Evolutionary conservation across 1,284 basidiomycete genomes (phyloP).

Genomic region (Apiotrichum veenhuisii): DNA sequence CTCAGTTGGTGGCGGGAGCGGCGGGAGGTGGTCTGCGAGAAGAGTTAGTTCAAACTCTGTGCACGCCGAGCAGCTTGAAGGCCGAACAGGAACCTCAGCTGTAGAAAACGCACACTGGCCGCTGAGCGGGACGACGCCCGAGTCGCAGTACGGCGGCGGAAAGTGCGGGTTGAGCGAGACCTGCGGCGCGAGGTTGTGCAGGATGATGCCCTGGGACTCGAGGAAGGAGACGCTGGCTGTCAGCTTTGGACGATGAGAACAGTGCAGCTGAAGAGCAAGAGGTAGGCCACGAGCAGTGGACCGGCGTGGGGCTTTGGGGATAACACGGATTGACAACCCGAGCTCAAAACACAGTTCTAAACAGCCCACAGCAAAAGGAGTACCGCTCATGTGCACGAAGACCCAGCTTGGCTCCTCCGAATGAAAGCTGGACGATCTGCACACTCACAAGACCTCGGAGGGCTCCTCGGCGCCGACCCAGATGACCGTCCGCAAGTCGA

Average conservation of each 20-base stretch:
- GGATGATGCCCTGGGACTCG: conserved; percentile 40
- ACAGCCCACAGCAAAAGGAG: too few relatives aligned
- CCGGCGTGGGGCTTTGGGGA: too few relatives aligned
- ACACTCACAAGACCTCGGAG: conserved; percentile 52
- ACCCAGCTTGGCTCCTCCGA: not conserved
- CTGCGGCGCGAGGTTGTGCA: conserved; percentile 45
- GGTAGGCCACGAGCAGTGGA: too few relatives aligned
- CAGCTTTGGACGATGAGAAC: too few relatives aligned
- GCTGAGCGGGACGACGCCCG: conserved; percentile 40
- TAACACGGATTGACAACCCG: too few relatives aligned
- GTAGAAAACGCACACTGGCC: conserved; percentile 35
- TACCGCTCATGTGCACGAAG: not conserved
- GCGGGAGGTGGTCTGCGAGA: conserved; percentile 44
- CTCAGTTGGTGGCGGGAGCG: conserved; percentile 49
- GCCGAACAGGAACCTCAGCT: too few relatives aligned
- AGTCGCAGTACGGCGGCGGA: conserved; percentile 47
- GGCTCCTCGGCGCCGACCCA: conserved; percentile 57
- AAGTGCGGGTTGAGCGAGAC: conserved; percentile 45
- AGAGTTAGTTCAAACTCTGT: conserved; percentile 8
- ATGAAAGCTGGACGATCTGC: not conserved
- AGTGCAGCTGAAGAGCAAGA: too few relatives aligned
- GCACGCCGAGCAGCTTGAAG: too few relatives aligned
- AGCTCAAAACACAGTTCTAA: too few relatives aligned
- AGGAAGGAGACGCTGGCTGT: conserved; percentile 43
- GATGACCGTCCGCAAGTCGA: conserved; percentile 52